Conservation (phyloP, 768 basidiomycete species). For the Panus rudis region DNA sequence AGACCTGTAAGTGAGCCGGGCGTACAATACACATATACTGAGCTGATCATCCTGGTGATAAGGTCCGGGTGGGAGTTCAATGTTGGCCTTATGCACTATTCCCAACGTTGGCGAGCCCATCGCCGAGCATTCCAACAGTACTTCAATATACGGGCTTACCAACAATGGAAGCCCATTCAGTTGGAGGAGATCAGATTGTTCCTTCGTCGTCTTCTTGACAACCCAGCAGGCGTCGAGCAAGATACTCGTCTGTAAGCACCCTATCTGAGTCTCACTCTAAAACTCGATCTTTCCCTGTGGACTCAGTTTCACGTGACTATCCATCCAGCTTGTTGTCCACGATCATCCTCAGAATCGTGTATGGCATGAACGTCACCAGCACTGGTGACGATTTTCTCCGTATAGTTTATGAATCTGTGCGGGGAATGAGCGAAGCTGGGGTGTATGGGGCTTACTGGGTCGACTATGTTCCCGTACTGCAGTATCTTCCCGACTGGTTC, state of each 20-base stretch:
- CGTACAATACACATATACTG: neutral
- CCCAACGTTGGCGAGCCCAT: conserved; percentile 33
- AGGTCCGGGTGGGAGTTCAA: conserved; percentile 34
- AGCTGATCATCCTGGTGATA: neutral
- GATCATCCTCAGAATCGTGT: conserved; percentile 32
- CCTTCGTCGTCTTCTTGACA: conserved; percentile 23
- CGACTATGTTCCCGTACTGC: neutral
- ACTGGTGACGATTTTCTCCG: conserved; percentile 35
- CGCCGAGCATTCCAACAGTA: conserved; percentile 36
- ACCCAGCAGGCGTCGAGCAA: conserved; percentile 29
- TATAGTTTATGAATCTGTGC: conserved; percentile 29
- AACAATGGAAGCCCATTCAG: conserved; percentile 25
- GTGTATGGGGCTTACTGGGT: neutral
- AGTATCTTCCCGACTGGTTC: neutral
- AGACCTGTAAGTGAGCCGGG: neutral
- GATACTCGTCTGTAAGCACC: conserved; percentile 32
- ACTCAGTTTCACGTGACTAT: neutral
- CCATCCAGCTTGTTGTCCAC: conserved; percentile 29
- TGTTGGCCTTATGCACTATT: conserved; percentile 34
- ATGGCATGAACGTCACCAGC: conserved; percentile 33
- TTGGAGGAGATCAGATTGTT: conserved; percentile 22
- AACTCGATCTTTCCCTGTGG: neutral
- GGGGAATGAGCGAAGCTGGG: conserved; percentile 12
- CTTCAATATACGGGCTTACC: conserved; percentile 28
- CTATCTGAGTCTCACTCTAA: no score